phyloP scores from a whole-genome alignment of 2,329 filamentous ascomycete species.

The Beauveria sp. region DNA sequence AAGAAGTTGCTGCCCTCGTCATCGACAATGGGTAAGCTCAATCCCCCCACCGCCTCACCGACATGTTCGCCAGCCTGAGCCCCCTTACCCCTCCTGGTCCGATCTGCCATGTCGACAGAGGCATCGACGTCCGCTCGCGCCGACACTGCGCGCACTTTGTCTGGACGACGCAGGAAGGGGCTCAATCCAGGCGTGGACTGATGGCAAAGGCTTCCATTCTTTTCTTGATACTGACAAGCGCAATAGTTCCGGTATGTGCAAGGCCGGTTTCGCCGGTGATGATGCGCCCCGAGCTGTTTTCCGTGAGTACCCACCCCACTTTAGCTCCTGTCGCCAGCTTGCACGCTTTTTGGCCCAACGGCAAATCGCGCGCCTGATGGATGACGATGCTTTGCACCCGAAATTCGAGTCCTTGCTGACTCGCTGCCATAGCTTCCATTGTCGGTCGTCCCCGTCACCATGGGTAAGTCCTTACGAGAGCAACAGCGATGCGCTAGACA shows the following conservation, averaged over 20 bases:
- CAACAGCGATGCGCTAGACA: neutral
- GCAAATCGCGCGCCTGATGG: neutral
- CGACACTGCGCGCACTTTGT: neutral
- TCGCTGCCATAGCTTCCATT: conserved; percentile 54
- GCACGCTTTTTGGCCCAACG: conserved; percentile 3
- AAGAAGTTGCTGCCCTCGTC: conserved; percentile 99
- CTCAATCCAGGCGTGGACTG: neutral
- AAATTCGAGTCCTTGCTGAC: conserved; percentile 1
- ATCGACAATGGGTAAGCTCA: conserved; percentile 99
- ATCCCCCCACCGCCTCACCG: conserved; percentile 29
- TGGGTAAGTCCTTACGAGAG: conserved; percentile 1
- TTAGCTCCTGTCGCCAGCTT: conserved; percentile 18
- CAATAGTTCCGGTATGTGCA: conserved; percentile 98
- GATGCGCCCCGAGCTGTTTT: conserved; percentile 99
- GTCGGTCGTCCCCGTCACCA: conserved; percentile 95
- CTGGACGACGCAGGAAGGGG: neutral
- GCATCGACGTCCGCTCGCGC: neutral
- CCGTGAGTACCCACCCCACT: conserved; percentile 65
- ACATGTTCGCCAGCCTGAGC: conserved; percentile 18
- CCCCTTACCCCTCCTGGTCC: conserved; percentile 16
- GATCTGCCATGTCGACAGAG: conserved; percentile 5
- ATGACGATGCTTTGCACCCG: neutral
- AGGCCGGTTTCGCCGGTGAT: conserved; percentile 99
- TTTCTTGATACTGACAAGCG: conserved; percentile 29
- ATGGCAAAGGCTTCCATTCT: neutral